Conservation (phyloP, 176 grass and related monocot genomes). For the Zizania latifolia region DNA sequence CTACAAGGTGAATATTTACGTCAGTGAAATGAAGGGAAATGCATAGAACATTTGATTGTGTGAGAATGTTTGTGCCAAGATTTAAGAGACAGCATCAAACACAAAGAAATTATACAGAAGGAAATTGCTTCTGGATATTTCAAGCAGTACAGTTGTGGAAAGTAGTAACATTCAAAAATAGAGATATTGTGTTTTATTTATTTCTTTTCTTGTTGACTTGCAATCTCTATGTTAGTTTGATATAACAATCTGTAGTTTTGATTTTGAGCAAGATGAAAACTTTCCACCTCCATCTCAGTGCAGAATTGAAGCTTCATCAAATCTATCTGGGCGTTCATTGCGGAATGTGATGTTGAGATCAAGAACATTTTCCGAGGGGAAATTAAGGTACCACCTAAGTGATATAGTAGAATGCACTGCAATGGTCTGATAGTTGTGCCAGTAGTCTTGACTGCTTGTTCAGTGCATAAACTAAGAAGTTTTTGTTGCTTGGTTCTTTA, state of each 20-base stretch:
- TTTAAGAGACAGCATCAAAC: background rate
- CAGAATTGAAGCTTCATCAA: slow-evolving; percentile 85
- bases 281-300: slow-evolving; percentile 51
- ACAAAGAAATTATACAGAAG: slow-evolving; percentile 3
- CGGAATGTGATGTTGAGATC: slow-evolving; percentile 79
- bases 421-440: slow-evolving; percentile 14
- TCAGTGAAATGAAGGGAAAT: slow-evolving; percentile 21
- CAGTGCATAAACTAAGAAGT: slow-evolving; percentile 32
- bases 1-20: slow-evolving; percentile 14
- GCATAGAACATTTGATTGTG: slow-evolving; percentile 6
- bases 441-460: slow-evolving; percentile 29
- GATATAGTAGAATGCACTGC: background rate
- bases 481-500: slow-evolving; percentile 13
- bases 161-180: slow-evolving; percentile 12
- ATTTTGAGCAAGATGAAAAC: slow-evolving; percentile 68
- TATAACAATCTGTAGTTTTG: slow-evolving; percentile 31
- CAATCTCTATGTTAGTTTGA: slow-evolving; percentile 5
- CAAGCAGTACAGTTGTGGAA: background rate
- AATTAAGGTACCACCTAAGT: slow-evolving; percentile 63
- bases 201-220: slow-evolving; percentile 6
- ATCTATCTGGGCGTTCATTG: slow-evolving; percentile 68
- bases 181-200: background rate
- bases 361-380: slow-evolving; percentile 91
- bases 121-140: background rate
- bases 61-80: background rate